Conservation (phyloP, 2,329 filamentous ascomycete species). For the Pestalotiopsis sp. region DNA sequence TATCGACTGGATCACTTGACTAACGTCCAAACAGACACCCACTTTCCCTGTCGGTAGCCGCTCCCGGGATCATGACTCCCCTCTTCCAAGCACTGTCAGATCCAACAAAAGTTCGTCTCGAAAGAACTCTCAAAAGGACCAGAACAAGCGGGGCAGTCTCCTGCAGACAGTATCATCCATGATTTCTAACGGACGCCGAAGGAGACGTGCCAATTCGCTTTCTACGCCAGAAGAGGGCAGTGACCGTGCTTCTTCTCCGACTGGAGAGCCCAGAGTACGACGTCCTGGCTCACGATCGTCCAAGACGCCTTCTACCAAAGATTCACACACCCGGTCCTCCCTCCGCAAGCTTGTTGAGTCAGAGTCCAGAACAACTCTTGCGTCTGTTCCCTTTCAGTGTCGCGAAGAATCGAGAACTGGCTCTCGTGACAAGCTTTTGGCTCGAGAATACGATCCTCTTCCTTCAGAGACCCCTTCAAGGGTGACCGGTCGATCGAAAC, state of each 20-base stretch:
- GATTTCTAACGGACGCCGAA: background rate
- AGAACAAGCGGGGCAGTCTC: conserved; percentile 9
- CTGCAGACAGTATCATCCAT: conserved; percentile 7
- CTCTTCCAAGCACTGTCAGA: conserved; percentile 1
- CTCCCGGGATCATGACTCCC: background rate
- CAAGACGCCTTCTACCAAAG: background rate
- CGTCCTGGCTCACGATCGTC: background rate
- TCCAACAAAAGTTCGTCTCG: conserved; percentile 9
- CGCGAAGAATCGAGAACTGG: background rate
- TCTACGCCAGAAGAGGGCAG: conserved; percentile 15
- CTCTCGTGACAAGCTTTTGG: background rate
- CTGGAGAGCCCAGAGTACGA: conserved; percentile 1
- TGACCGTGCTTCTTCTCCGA: conserved; percentile 12
- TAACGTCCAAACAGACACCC: background rate
- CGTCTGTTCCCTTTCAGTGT: background rate
- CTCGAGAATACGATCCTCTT: background rate
- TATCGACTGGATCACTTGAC: background rate
- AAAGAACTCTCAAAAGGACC: conserved; percentile 5
- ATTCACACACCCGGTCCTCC: background rate
- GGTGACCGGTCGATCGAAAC: background rate
- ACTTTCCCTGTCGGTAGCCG: background rate
- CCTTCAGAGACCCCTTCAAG: background rate
- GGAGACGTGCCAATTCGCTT: background rate
- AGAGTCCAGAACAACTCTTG: background rate
- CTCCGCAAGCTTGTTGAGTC: background rate